Evolutionary conservation across 2,329 filamentous ascomycete genomes (phyloP).

Genomic region (Helicocarpus griseus): DNA sequence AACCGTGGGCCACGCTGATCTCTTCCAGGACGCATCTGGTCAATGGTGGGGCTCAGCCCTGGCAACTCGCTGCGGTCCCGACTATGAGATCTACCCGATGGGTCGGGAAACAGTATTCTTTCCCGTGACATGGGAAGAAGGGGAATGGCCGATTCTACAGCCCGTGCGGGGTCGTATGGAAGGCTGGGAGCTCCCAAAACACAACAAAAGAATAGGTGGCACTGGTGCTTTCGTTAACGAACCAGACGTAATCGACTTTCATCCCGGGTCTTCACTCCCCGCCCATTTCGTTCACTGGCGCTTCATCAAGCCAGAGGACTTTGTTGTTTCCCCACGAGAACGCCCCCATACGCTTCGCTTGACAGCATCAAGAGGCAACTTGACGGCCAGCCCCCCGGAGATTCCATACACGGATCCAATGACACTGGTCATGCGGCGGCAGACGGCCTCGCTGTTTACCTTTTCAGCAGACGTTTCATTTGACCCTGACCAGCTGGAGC

Average conservation of each 20-base stretch:
- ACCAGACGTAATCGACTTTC: constrained; percentile 40
- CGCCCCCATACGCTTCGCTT: constrained; percentile 39
- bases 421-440: neutral
- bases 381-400: constrained; percentile 41
- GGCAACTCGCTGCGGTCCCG: constrained; percentile 34
- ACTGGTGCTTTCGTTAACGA: constrained; percentile 34
- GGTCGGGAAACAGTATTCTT: constrained; percentile 42
- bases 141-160: constrained; percentile 38
- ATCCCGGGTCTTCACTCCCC: constrained; percentile 36
- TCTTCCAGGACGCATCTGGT: constrained; percentile 39
- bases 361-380: constrained; percentile 41
- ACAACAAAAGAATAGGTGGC: neutral
- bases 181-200: constrained; percentile 20
- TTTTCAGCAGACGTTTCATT: neutral
- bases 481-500: neutral
- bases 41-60: constrained; percentile 34
- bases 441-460: neutral
- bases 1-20: constrained; percentile 44
- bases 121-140: constrained; percentile 38
- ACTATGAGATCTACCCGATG: constrained; percentile 39
- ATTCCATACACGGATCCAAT: neutral
- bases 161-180: constrained; percentile 37
- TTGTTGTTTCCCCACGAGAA: constrained; percentile 35
- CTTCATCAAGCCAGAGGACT: constrained; percentile 38
- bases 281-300: constrained; percentile 50